Conservation (phyloP, 352 stramenopile species). For the Blastocystis sp. region DNA sequence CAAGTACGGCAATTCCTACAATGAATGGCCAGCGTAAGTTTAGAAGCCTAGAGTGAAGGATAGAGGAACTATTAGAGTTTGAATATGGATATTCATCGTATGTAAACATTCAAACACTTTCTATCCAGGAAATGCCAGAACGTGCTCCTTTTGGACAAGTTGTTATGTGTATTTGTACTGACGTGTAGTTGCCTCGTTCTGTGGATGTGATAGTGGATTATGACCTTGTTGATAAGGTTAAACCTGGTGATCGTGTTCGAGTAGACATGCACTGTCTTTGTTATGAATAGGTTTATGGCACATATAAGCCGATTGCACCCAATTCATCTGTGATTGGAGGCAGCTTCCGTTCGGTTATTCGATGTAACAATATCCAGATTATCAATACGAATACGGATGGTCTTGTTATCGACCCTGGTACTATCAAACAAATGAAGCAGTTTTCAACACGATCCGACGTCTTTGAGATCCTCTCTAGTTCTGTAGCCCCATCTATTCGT, state of each 20-base stretch:
- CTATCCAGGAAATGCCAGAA: slow-evolving; percentile 88
- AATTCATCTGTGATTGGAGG: slow-evolving; percentile 72
- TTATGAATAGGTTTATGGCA: slow-evolving; percentile 69
- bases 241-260: slow-evolving; percentile 88
- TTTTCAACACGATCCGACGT: slow-evolving; percentile 76
- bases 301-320: slow-evolving; percentile 25
- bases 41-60: neutral
- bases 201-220: slow-evolving; percentile 95
- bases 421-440: slow-evolving; percentile 83
- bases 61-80: slow-evolving; percentile 70
- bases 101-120: slow-evolving; percentile 93
- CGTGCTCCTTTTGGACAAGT: slow-evolving; percentile 85
- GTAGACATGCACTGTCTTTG: neutral
- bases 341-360: slow-evolving; percentile 87
- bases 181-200: slow-evolving; percentile 77
- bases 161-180: neutral
- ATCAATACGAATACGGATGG: slow-evolving; percentile 84
- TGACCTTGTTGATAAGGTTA: slow-evolving; percentile 94
- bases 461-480: slow-evolving; percentile 82
- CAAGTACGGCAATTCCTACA: slow-evolving; percentile 6
- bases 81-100: slow-evolving; percentile 94
- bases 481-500: slow-evolving; percentile 92
- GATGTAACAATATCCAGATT: slow-evolving; percentile 89
- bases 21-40: neutral
- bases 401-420: slow-evolving; percentile 80